Conservation (phyloP, 176 grass and related monocot genomes). For the Olyra latifolia region DNA sequence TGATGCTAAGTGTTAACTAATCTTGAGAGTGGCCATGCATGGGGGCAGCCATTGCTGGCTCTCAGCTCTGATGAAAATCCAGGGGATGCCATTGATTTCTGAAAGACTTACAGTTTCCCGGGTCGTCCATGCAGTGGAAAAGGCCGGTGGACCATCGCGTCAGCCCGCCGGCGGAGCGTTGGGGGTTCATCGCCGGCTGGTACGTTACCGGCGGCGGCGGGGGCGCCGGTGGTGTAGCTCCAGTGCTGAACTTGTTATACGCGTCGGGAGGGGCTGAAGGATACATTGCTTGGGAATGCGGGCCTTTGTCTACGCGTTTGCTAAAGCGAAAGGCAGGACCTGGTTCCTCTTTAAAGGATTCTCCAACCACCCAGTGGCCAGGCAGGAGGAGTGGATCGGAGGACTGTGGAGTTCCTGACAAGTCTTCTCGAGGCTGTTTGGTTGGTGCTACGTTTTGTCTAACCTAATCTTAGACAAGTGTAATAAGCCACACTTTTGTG, state of each 20-base stretch:
- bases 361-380: neutral
- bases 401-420: neutral
- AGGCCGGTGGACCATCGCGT: conserved; percentile 84
- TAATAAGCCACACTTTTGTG: too few relatives aligned
- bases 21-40: neutral
- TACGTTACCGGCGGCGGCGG: conserved; percentile 48
- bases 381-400: neutral
- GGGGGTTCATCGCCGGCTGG: conserved; percentile 38
- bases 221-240: conserved; percentile 28
- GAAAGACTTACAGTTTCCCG: conserved; percentile 75
- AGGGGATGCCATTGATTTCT: neutral
- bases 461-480: too few relatives aligned
- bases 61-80: neutral
- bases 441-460: too few relatives aligned
- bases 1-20: neutral
- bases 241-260: conserved; percentile 40
- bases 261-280: conserved; percentile 38
- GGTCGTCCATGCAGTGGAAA: conserved; percentile 97
- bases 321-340: neutral
- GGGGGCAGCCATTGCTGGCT: neutral
- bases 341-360: conserved; percentile 1
- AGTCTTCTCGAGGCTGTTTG: too few relatives aligned
- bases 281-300: conserved; percentile 57
- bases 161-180: conserved; percentile 27
- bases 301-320: neutral